Conservation (phyloP, 2,329 filamentous ascomycete genomes). For the Fusarium clavum region DNA sequence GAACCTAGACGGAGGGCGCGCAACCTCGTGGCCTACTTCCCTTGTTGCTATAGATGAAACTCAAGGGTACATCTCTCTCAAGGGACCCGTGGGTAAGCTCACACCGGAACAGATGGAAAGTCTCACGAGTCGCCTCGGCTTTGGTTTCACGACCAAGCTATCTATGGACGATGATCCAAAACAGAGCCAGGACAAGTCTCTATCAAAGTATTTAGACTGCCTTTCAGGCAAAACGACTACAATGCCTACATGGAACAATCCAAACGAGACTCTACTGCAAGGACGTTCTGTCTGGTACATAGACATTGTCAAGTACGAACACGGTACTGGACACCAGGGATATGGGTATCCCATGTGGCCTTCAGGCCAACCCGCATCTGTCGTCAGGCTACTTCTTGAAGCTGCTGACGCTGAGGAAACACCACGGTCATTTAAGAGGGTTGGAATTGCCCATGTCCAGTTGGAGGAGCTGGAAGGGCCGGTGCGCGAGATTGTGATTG, state of each 20-base stretch:
- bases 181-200: no score
- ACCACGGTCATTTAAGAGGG: background rate
- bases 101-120: background rate
- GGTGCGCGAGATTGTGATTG: background rate
- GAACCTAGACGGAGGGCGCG: background rate
- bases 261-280: background rate
- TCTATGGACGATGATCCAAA: background rate
- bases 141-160: background rate
- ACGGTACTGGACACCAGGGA: background rate
- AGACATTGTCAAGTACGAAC: background rate
- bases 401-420: background rate
- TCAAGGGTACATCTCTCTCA: background rate
- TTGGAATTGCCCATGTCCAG: background rate
- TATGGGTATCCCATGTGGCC: background rate
- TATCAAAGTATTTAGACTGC: no score
- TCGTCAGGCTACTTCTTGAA: background rate
- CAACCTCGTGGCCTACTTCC: background rate
- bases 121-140: accelerated
- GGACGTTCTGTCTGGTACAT: background rate
- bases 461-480: background rate
- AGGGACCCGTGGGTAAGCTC: background rate
- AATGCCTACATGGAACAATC: no score
- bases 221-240: no score
- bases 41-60: background rate
- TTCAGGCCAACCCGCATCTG: background rate